Evolutionary conservation across 208 protist species (phyloP), one percentile per base, ranked within the genome.

Genomic region (Zelonia costaricensis): DNA sequence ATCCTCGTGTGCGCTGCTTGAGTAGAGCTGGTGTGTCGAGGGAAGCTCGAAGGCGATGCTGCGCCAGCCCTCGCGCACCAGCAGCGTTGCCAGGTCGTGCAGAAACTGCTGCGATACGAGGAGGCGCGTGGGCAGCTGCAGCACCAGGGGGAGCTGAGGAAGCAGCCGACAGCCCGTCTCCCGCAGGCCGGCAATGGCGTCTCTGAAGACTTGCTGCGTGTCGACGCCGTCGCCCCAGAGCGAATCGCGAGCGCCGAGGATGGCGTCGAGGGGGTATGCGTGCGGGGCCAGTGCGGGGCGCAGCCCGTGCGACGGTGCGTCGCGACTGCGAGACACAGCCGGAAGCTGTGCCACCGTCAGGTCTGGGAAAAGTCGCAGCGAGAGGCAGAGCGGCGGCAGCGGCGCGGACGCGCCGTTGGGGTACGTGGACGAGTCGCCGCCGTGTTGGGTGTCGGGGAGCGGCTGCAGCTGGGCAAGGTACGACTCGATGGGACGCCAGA

Each of bases 41-140:
- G 81, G 81, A 2, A 88, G 57, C 51, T 88, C 81, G 33, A 88
- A 62, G 7, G 66, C 62, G 1, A 88, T 48, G 52, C 69, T 73
- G 25, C 62, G 58, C 44, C 58, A 74, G 9, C 62, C 52, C 44
- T 44, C 28, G 10, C 56, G 63, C 36, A 51, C 44, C 7, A 77
- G 57, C 38, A 62, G 18, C 22, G 25, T 48, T 10, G 65, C 63
- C 8, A 88, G 48, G 5, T 61, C 46, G n/a, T 82, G 57, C 16
- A 77, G 76, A 31, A 81, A 81, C 31, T 59, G 39, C 68, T 88
- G 81, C 6, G 74, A 76, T 1, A 88, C 77, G n/a, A 88, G 63
- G 18, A 88, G 45, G 1, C 78, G 73, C 33, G 81, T 84, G n/a
- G 81, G 81, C 38, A 88, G 61, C 30, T 84, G 47, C 35, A 88